Base-by-base conservation (phyloP, 441 rosid species). In the Viola pubescens region DNA sequence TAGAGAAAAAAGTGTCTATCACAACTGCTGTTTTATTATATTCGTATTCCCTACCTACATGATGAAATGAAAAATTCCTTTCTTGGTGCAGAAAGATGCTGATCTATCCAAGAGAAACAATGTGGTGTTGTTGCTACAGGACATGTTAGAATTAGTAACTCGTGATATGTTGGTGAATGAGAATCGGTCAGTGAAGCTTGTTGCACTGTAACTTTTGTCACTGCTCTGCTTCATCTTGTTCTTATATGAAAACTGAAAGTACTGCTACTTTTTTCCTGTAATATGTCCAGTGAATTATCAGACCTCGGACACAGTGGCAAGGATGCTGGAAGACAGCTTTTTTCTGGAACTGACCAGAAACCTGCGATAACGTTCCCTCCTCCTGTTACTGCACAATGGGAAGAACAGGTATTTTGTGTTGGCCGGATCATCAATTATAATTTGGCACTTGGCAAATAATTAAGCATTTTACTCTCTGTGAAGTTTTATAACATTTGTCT, bases 141-240 rank as follows among this genome's bases (percentile, higher is more conserved):
- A 95, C 72, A 95, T 91, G 97, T 73, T 95, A 71, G 98, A 91
- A 83, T 96, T 95, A 56, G 92, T 87, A 58, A 81, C 94, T 40
- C 84, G 85, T 59, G 98, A 95, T 80, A 86, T 91, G 97, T 89
- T 87, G 98, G 88, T 86, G 78, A 89, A 77, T 66, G 99, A 95
- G 76, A 87, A 77, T 66, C 88, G 98, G 99, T 91, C 53, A 72
- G 95, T 76, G 60, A 69, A 71, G 67, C 77, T 47, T 68, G 59
- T 74, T 63, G 37, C 44, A 54, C 16, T 48, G 65, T 7, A 41
- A 64, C 56, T 26, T 26, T 26, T 26, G 34, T 26, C 34, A 26
- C 34, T 26, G 41, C 37, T 11, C 43, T 47, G 48, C n/a, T 58
- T 55, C 40, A 6, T 40, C 1, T 44, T 47, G 65, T 64, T 52